Evolutionary conservation across 805 yeast species (phyloP).

Genomic region (Tanozyma kutaoensis): DNA sequence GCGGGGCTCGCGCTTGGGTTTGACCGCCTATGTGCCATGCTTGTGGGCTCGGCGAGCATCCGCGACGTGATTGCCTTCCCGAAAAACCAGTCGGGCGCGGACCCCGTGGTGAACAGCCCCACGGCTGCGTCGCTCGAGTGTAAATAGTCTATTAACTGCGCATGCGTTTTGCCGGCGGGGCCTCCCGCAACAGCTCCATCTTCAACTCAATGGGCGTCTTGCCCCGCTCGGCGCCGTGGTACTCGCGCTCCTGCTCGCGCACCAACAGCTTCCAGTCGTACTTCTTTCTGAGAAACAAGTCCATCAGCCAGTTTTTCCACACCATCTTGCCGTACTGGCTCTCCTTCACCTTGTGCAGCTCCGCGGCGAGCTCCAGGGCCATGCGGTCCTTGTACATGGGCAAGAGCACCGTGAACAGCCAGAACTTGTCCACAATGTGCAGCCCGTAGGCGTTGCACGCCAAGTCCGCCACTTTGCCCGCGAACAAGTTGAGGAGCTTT

Average conservation of each 20-base stretch:
- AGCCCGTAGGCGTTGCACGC: conserved; percentile 86
- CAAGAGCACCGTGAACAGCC: conserved; percentile 66
- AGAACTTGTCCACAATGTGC: conserved; percentile 73
- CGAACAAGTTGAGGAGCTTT: conserved; percentile 51
- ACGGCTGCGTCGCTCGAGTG: conserved; percentile 23
- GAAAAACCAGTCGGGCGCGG: conserved; percentile 78
- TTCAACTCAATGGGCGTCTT: conserved; percentile 29
- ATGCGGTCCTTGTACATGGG: conserved; percentile 80
- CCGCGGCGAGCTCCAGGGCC: conserved; percentile 49
- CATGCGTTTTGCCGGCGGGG: no score
- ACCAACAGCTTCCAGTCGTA: conserved; percentile 70
- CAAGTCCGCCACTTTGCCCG: conserved; percentile 41
- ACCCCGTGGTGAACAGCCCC: conserved; percentile 82
- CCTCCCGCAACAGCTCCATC: conserved; percentile 5
- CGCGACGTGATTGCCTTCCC: conserved; percentile 96
- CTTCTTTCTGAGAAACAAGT: conserved; percentile 56
- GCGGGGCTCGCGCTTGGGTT: conserved; percentile 95
- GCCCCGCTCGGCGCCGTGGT: conserved; percentile 6
- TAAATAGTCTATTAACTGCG: no score
- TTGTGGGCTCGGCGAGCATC: conserved; percentile 63
- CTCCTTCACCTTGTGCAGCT: conserved; percentile 61
- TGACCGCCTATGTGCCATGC: conserved; percentile 86
- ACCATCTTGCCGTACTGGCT: conserved; percentile 82
- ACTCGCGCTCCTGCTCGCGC: conserved; percentile 24
- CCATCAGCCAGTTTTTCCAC: conserved; percentile 94